Percentiles rank a stretch among this genome's conserved stretches.
phyloP scores from a whole-genome alignment of 441 rosid species.

The Manihot esculenta region DNA sequence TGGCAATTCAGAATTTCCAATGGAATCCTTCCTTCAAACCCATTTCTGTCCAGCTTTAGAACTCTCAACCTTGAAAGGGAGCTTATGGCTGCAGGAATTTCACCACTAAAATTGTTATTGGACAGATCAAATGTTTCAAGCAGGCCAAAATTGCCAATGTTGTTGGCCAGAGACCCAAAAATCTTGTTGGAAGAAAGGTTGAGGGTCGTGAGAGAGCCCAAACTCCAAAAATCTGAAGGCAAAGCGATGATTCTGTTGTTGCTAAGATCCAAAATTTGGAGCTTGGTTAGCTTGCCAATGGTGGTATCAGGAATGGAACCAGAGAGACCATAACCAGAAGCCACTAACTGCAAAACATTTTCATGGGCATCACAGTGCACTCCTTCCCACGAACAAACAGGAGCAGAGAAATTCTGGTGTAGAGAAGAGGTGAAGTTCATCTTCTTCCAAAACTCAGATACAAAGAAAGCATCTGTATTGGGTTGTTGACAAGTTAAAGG shows the following conservation, averaged over 20 bases:
- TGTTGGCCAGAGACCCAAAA: constrained; percentile 67
- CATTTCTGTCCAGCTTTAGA: constrained; percentile 58
- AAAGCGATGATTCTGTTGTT: constrained; percentile 71
- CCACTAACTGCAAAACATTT: constrained; percentile 47
- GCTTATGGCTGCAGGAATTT: constrained; percentile 67
- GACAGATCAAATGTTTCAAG: constrained; percentile 75
- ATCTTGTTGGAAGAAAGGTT: constrained; percentile 71
- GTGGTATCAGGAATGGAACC: constrained; percentile 82
- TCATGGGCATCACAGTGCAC: constrained; percentile 60
- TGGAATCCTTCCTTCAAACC: constrained; percentile 62
- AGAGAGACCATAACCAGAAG: constrained; percentile 62
- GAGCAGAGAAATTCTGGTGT: constrained; percentile 48
- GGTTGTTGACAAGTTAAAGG: constrained; percentile 59
- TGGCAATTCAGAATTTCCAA: constrained; percentile 48
- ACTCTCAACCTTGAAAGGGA: constrained; percentile 59
- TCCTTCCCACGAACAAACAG: constrained; percentile 74
- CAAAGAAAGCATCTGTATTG: constrained; percentile 80
- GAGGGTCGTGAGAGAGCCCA: constrained; percentile 59
- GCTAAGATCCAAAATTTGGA: constrained; percentile 78
- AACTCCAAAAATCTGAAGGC: constrained; percentile 89
- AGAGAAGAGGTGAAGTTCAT: constrained; percentile 50
- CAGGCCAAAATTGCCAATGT: constrained; percentile 76
- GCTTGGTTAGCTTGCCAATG: constrained; percentile 78
- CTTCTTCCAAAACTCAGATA: constrained; percentile 63
- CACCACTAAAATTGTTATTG: constrained; percentile 63